Evolutionary conservation across 768 basidiomycete genomes (phyloP).

Genomic region (Termitomyces sp.): DNA sequence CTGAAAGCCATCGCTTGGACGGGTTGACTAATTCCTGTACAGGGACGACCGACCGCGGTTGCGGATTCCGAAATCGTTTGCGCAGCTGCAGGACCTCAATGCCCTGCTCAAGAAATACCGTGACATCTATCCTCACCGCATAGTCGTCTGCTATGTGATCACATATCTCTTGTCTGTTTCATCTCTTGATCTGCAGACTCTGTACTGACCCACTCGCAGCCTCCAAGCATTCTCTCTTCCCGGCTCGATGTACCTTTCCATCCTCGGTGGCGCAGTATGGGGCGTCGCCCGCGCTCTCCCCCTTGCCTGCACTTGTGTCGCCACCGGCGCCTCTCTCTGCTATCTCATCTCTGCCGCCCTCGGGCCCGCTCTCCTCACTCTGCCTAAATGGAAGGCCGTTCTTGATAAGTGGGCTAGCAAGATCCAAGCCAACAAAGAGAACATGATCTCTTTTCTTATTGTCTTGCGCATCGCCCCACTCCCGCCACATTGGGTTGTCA

Average conservation of each 20-base stretch:
- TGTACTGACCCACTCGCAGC: conserved; percentile 35
- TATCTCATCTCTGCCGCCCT: conserved; percentile 90
- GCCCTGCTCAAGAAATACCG: conserved; percentile 87
- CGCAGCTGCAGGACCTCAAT: conserved; percentile 83
- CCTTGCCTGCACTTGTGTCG: conserved; percentile 90
- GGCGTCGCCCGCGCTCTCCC: conserved; percentile 83
- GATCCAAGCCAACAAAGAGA: conserved; percentile 75
- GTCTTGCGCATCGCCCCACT: conserved; percentile 93
- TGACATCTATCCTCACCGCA: conserved; percentile 80
- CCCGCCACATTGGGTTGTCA: conserved; percentile 96
- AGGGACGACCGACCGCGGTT: conserved; percentile 75
- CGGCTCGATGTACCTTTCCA: conserved; percentile 97
- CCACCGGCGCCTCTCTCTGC: conserved; percentile 86
- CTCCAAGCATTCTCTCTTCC: conserved; percentile 96
- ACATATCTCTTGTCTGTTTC: conserved; percentile 87
- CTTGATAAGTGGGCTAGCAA: conserved; percentile 81
- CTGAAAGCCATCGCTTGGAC: not conserved
- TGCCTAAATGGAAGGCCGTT: conserved; percentile 80
- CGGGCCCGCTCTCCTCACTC: conserved; percentile 84
- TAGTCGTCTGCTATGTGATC: conserved; percentile 81
- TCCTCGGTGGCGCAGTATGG: conserved; percentile 95
- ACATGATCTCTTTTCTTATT: conserved; percentile 89
- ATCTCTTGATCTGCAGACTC: conserved; percentile 1
- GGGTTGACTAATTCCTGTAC: conserved; percentile 9
- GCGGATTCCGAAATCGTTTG: conserved; percentile 85